phyloP scores from a whole-genome alignment of 768 basidiomycete species.

The Leccinum broughii region DNA sequence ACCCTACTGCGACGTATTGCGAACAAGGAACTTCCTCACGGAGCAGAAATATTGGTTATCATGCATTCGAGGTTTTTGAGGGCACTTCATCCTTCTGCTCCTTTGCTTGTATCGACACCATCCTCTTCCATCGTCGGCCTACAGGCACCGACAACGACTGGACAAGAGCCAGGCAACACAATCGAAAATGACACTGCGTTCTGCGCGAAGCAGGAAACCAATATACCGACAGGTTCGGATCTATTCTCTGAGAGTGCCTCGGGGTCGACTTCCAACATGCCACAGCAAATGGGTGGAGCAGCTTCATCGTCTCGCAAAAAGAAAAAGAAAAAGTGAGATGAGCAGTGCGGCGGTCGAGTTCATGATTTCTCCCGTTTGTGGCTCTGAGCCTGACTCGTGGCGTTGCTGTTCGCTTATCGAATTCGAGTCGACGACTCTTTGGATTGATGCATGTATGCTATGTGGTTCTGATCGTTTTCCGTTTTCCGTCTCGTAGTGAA shows the following conservation, averaged over 20 bases:
- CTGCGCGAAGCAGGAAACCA: not conserved
- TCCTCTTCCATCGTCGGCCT: not conserved
- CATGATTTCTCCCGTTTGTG: not conserved
- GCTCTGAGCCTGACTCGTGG: not conserved
- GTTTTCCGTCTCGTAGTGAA: not conserved
- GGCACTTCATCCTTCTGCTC: slow-evolving; percentile 1
- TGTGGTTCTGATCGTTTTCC: not conserved
- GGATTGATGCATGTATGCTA: not conserved
- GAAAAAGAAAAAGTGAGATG: no score
- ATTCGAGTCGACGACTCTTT: not conserved
- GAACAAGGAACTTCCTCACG: slow-evolving; percentile 10
- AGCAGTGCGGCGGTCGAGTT: not conserved
- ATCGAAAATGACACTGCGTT: not conserved
- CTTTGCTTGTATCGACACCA: not conserved
- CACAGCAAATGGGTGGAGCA: no score
- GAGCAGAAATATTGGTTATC: slow-evolving; percentile 20
- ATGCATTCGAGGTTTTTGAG: slow-evolving; percentile 20
- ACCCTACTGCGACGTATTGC: not conserved
- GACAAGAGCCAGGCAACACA: no score
- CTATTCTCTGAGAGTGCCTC: no score
- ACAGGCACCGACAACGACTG: no score
- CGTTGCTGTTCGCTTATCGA: not conserved
- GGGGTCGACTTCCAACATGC: no score
- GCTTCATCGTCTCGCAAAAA: no score
- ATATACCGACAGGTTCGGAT: no score